Evolutionary conservation across 495 filamentous ascomycete species (phyloP).

Genomic region (Parmelia sp.): DNA sequence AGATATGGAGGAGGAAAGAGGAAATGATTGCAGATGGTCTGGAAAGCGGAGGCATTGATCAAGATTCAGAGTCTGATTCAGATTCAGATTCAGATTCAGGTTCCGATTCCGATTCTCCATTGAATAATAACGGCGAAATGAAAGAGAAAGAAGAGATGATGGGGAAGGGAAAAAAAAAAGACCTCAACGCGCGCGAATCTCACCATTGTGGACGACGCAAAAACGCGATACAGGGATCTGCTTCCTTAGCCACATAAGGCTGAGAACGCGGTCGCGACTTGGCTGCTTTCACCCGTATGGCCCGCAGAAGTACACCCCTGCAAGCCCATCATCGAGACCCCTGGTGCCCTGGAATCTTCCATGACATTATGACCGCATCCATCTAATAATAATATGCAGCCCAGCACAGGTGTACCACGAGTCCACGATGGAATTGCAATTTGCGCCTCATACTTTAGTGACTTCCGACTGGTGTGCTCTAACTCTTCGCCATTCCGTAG

Average conservation of each 20-base stretch:
- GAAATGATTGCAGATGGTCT: not conserved
- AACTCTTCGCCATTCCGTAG: too few species aligned
- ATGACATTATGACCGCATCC: not conserved
- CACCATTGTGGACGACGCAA: not conserved
- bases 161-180: not conserved
- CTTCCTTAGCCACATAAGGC: not conserved
- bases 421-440: too few species aligned
- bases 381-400: too few species aligned
- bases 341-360: too few species aligned
- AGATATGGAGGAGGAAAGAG: not conserved
- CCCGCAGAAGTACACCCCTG: not conserved
- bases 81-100: too few species aligned
- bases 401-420: too few species aligned
- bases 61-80: too few species aligned
- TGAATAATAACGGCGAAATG: not conserved
- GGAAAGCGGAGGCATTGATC: not conserved
- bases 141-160: not conserved
- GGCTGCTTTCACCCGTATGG: slow-evolving; percentile 6
- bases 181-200: slow-evolving; percentile 4
- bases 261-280: slow-evolving; percentile 1
- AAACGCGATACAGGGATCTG: slow-evolving; percentile 1
- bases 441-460: too few species aligned
- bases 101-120: too few species aligned
- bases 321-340: not conserved
- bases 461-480: too few species aligned